These are phyloP conservation scores for Camptophora hylomeconis DNA, from an alignment of 2,329 filamentous ascomycete species.

Conservation along the genomic window DNA sequence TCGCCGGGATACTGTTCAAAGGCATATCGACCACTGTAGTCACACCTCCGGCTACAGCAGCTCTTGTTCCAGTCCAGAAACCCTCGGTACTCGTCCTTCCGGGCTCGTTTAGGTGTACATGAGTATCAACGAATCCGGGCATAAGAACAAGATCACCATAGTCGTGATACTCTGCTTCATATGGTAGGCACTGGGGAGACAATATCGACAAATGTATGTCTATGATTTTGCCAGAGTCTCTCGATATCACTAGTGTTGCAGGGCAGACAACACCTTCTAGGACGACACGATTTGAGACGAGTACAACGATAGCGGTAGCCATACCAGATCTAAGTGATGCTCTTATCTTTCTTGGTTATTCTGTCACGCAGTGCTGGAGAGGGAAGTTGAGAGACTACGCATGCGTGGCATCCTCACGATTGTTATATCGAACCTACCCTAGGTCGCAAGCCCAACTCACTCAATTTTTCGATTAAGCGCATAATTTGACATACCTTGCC, in stretches of 20 bases:
- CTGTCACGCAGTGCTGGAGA: too few species aligned
- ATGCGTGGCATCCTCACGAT: too few species aligned
- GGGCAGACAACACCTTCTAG: too few species aligned
- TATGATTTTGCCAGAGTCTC: slow-evolving; percentile 69
- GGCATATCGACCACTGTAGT: slow-evolving; percentile 98
- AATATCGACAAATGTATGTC: slow-evolving; percentile 61
- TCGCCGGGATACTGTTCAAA: slow-evolving; percentile 89
- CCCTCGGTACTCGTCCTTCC: slow-evolving; percentile 97
- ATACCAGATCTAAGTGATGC: too few species aligned
- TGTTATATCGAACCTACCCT: too few species aligned
- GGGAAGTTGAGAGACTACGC: too few species aligned
- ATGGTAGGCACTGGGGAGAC: slow-evolving; percentile 59
- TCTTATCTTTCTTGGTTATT: too few species aligned
- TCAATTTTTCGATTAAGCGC: too few species aligned
- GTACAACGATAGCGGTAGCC: too few species aligned
- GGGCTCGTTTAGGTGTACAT: slow-evolving; percentile 95
- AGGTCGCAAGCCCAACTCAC: too few species aligned
- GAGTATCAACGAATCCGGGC: slow-evolving; percentile 90
- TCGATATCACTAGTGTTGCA: slow-evolving; percentile 71
- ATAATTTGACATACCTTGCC: too few species aligned
- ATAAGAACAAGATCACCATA: slow-evolving; percentile 75
- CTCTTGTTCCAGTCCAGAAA: slow-evolving; percentile 86
- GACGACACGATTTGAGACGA: too few species aligned
- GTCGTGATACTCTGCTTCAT: slow-evolving; percentile 62
- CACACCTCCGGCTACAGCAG: slow-evolving; percentile 87